A percentile compares a stretch with the other conserved stretches of the same genome.
Conservation (phyloP, 306 rosid species). For the Cucurbita pepo region DNA sequence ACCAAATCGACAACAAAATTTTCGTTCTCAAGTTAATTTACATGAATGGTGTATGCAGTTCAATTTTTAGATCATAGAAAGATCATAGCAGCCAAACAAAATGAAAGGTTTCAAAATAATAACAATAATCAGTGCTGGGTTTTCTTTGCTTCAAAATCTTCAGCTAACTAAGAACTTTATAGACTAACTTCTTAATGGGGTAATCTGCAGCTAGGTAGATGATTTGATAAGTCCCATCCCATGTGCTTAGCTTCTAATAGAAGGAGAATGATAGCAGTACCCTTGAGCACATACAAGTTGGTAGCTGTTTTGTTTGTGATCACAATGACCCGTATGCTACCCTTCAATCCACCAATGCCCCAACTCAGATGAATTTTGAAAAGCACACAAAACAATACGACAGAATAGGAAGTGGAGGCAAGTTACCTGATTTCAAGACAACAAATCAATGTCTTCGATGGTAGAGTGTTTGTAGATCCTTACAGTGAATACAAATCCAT, state of each 20-base stretch:
- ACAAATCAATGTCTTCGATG: conserved; percentile 11
- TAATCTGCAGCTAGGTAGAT: neutral
- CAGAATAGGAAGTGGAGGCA: neutral
- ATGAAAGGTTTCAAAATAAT: too few species aligned
- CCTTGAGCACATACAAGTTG: neutral
- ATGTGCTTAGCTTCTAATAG: neutral
- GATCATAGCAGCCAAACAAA: too few species aligned
- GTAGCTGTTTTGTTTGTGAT: neutral
- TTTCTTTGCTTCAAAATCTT: neutral
- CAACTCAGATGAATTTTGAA: neutral
- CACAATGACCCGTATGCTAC: neutral
- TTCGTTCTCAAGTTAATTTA: too few species aligned
- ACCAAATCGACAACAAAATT: too few species aligned
- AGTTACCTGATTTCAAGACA: neutral
- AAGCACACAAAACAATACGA: neutral
- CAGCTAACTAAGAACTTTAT: neutral
- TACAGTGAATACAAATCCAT: conserved; percentile 77
- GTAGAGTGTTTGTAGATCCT: conserved; percentile 39
- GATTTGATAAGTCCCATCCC: neutral
- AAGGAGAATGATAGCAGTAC: neutral
- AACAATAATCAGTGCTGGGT: neutral
- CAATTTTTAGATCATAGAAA: too few species aligned
- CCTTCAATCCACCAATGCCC: neutral
- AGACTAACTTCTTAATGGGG: neutral
- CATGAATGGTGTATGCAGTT: too few species aligned